Evolutionary conservation across 1,284 basidiomycete species (phyloP).

Genomic region (Ganoderma resinaceum): DNA sequence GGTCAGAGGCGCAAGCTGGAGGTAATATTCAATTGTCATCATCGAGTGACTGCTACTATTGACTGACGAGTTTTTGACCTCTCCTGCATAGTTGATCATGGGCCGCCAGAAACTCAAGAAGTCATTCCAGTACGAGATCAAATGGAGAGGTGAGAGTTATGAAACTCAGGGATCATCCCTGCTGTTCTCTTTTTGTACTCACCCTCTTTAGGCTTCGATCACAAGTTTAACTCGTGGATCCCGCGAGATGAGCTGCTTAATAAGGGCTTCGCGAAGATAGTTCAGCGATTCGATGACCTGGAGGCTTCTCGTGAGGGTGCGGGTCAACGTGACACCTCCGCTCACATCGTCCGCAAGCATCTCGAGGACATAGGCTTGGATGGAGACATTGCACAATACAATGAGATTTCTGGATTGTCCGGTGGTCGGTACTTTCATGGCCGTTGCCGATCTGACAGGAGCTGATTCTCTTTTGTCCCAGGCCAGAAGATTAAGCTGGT

Average conservation of each 20-base stretch:
- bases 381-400: constrained; percentile 97
- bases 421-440: constrained; percentile 60
- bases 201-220: constrained; percentile 67
- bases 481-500: constrained; percentile 98
- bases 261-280: constrained; percentile 91
- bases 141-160: constrained; percentile 74
- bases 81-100: constrained; percentile 73
- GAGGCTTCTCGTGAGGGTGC: constrained; percentile 95
- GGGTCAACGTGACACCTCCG: constrained; percentile 85
- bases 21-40: constrained; percentile 50
- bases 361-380: constrained; percentile 96
- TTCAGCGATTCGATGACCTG: constrained; percentile 97
- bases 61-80: constrained; percentile 9
- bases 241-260: constrained; percentile 88
- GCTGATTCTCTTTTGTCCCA: constrained; percentile 27
- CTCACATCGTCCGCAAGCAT: constrained; percentile 85
- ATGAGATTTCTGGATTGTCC: constrained; percentile 91
- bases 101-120: constrained; percentile 99
- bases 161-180: neutral
- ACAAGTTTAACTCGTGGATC: constrained; percentile 95
- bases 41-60: constrained; percentile 1
- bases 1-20: constrained; percentile 93
- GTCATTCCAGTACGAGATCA: constrained; percentile 94
- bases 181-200: neutral
- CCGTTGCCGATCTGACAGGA: neutral